These are phyloP conservation scores for Mycena maculata DNA, from an alignment of 768 basidiomycete species.

Conservation along the genomic window DNA sequence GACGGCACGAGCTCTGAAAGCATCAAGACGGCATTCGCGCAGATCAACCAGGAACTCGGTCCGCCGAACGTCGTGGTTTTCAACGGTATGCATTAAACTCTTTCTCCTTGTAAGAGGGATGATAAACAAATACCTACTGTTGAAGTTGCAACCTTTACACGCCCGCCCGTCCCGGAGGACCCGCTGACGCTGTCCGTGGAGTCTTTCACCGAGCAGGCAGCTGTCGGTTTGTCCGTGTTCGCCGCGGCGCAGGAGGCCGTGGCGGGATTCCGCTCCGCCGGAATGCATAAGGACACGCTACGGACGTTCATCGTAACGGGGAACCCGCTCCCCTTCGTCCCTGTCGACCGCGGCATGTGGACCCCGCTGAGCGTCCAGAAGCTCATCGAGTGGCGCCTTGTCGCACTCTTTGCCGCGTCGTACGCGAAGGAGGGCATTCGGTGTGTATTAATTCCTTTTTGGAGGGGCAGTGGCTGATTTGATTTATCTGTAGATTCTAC, in stretches of 20 bases:
- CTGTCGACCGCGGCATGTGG: conserved; percentile 17
- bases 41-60: conserved; percentile 50
- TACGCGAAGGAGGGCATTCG: conserved; percentile 39
- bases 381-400: conserved; percentile 33
- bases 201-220: conserved; percentile 29
- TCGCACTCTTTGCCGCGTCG: conserved; percentile 35
- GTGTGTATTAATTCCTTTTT: conserved; percentile 23
- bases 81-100: conserved; percentile 47
- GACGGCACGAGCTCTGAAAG: conserved; percentile 50
- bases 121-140: not conserved
- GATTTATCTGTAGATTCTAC: conserved; percentile 39
- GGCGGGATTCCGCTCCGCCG: conserved; percentile 38
- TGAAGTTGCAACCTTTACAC: conserved; percentile 31
- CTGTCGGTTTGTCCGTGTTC: conserved; percentile 35
- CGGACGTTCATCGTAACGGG: conserved; percentile 49
- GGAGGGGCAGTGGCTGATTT: not conserved
- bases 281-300: conserved; percentile 33
- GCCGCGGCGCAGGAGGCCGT: conserved; percentile 44
- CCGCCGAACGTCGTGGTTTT: conserved; percentile 58
- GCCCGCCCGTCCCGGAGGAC: conserved; percentile 31
- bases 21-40: conserved; percentile 50
- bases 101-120: not conserved
- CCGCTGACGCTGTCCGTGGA: conserved; percentile 40
- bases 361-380: conserved; percentile 42
- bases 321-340: conserved; percentile 42